phyloP scores from a whole-genome alignment of 345 rosid species.

The Eucalyptus pauciflora region DNA sequence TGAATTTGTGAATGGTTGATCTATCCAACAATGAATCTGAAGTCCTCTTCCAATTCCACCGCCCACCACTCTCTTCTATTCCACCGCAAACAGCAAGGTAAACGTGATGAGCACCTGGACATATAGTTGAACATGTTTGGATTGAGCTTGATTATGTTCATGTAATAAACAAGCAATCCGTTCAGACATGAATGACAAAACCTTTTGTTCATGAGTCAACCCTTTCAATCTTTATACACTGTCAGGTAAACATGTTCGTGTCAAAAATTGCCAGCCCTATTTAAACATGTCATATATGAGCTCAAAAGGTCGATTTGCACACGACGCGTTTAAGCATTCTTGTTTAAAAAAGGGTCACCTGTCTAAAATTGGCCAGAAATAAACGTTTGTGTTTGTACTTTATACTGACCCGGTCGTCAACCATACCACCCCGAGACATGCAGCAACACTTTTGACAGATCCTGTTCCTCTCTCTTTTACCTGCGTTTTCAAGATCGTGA shows the following conservation, averaged over 20 bases:
- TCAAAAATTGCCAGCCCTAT: background rate
- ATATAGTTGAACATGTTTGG: background rate
- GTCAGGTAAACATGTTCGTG: background rate
- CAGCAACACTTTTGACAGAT: background rate
- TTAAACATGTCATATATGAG: background rate
- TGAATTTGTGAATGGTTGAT: background rate
- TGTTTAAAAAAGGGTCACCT: rapidly evolving
- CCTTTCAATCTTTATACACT: background rate
- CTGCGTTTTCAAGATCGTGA: background rate
- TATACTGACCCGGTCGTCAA: background rate
- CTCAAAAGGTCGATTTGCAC: background rate
- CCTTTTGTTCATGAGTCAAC: background rate
- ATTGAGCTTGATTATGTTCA: background rate
- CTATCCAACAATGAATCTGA: background rate
- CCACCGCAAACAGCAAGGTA: background rate
- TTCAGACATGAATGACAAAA: background rate
- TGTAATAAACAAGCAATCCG: background rate
- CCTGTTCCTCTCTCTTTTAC: background rate
- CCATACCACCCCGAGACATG: rapidly evolving
- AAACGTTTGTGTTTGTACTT: rapidly evolving
- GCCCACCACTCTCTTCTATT: background rate
- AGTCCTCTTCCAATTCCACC: background rate
- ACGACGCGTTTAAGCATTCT: background rate
- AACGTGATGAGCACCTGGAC: background rate
- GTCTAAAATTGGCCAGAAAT: background rate